Base-by-base conservation (phyloP, 2,329 filamentous ascomycete species). In the Cytospora leucostoma region DNA sequence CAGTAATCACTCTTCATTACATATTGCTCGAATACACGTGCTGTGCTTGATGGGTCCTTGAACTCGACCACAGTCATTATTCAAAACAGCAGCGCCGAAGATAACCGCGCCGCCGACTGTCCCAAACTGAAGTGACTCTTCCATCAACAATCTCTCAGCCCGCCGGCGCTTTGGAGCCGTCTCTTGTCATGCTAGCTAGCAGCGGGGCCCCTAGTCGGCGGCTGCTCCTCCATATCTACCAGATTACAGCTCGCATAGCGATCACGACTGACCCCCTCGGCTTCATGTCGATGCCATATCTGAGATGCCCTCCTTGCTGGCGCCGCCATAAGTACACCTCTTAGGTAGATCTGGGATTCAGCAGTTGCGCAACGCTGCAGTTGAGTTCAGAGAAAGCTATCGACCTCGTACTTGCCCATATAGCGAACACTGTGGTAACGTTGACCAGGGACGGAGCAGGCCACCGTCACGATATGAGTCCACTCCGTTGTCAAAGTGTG, bases 361-460 rank as follows among this genome's bases (percentile, higher is more conserved):
- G 63, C 87, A 89, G 69, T n/a, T 89, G 87, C 0, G 86, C 84
- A 1, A 89, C 77, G 19, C 86, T 86, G 66, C 85, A 88, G 0
- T 74, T 73, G 10, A 84, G 74, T 10, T 75, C 71, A 15, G 72
- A 68, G 1, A 89, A 68, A 6, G n/a, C 76, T 75, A 0, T 72
- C 66, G 54, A 83, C 79, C 71, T 90, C 88, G 35, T 82, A 77
- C 3, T 84, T 80, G 6, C 76, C 80, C 74, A 89, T 82, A 70
- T 84, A 81, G 62, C 85, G n/a, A 89, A 74, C 87, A 89, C 70
- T 90, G 88, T 0, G 88, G 88, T 0, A 90, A 80, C 62, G 90
- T 88, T 0, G 83, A 81, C 10, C 83, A 79, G 3, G 74, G 65
- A 1, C 75, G 81, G 7, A 91, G 76, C 4, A 90, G 73, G 0